phyloP scores from a whole-genome alignment of 371 early-diverging fungal species.

The Saksenaea oblongispora region DNA sequence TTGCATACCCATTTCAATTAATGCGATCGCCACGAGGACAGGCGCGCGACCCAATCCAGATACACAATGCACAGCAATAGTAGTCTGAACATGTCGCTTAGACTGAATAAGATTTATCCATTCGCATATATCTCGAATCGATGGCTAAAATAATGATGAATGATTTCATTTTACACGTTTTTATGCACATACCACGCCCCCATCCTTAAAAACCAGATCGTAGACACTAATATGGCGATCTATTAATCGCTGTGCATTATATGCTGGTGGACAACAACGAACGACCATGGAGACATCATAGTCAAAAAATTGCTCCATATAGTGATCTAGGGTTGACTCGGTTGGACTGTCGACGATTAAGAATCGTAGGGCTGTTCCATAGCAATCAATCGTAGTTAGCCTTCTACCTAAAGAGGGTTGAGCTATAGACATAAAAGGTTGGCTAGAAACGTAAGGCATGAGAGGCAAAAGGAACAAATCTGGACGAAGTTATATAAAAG shows the following conservation, averaged over 20 bases:
- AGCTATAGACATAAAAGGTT: not conserved
- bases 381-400: not conserved
- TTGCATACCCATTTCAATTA: slow-evolving; percentile 81
- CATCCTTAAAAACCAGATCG: slow-evolving; percentile 43
- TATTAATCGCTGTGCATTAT: slow-evolving; percentile 62
- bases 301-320: slow-evolving; percentile 69
- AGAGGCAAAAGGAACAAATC: not conserved
- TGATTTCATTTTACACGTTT: not conserved
- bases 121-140: slow-evolving; percentile 60
- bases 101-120: slow-evolving; percentile 73
- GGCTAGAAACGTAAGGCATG: not conserved
- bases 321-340: slow-evolving; percentile 71
- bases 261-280: slow-evolving; percentile 80
- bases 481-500: not conserved
- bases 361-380: slow-evolving; percentile 60
- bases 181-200: slow-evolving; percentile 52
- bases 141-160: slow-evolving; percentile 48
- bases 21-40: slow-evolving; percentile 75
- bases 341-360: slow-evolving; percentile 88
- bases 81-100: slow-evolving; percentile 48
- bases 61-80: slow-evolving; percentile 86
- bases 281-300: slow-evolving; percentile 81
- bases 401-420: not conserved
- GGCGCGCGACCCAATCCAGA: slow-evolving; percentile 82
- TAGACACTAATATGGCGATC: slow-evolving; percentile 39